A percentile compares a stretch with the other conserved stretches of the same genome.
These are phyloP conservation scores for Tetradesmus obliquus DNA, from an alignment of 139 green algal genomes.

Conservation along the genomic window DNA sequence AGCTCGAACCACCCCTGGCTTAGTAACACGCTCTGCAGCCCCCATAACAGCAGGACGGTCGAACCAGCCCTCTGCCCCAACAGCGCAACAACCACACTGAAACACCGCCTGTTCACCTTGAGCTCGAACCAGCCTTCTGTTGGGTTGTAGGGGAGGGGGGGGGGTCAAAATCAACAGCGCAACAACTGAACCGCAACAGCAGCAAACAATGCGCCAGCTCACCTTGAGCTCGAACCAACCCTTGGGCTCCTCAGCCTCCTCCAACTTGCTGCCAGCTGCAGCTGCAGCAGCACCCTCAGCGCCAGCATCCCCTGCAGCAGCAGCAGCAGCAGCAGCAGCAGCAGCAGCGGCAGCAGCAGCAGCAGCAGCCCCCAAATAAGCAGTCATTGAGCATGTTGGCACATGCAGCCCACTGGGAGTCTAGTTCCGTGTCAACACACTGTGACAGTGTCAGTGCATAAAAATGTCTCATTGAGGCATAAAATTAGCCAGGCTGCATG, in stretches of 20 bases:
- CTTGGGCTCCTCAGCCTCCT: constrained; percentile 34
- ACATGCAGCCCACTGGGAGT: too few species aligned
- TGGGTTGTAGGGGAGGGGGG: too few species aligned
- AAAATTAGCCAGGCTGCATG: too few species aligned
- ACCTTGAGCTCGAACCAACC: constrained; percentile 89
- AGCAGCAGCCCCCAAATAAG: background rate
- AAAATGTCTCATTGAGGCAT: too few species aligned
- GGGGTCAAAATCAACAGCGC: too few species aligned
- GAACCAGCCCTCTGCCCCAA: background rate
- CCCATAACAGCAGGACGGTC: too few species aligned
- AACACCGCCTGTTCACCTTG: background rate
- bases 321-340: background rate
- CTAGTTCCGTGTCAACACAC: too few species aligned
- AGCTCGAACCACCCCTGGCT: too few species aligned
- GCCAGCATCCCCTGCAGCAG: background rate
- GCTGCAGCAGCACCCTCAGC: background rate
- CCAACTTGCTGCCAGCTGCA: background rate
- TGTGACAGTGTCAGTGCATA: too few species aligned
- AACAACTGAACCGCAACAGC: background rate
- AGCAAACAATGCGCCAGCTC: too few species aligned
- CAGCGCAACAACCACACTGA: background rate
- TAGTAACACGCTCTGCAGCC: too few species aligned
- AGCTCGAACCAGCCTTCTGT: background rate
- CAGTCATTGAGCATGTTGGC: too few species aligned
- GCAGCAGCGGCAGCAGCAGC: background rate